Percentiles rank a stretch among this genome's conserved stretches.
Evolutionary conservation across 495 filamentous ascomycete genomes (phyloP).

Genomic region (Trichocladium uniseriatum): DNA sequence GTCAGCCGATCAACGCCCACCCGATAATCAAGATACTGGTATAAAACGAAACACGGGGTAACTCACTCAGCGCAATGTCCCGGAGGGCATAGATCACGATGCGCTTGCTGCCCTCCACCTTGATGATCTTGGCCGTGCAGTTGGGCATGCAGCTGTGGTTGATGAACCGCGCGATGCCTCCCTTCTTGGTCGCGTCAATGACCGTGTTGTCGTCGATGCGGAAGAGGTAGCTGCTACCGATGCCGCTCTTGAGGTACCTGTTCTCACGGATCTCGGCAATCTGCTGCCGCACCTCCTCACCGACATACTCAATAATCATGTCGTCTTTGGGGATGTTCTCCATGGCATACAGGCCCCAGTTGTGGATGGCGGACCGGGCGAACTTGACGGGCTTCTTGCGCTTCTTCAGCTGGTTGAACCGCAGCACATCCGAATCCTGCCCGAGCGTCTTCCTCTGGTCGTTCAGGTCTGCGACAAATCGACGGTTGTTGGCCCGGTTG

Average conservation of each 20-base stretch:
- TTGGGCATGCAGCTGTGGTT: slow-evolving; percentile 98
- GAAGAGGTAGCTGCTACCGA: slow-evolving; percentile 96
- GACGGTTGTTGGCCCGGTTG: slow-evolving; percentile 89
- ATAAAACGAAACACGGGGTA: background rate
- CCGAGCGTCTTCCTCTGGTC: slow-evolving; percentile 82
- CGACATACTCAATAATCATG: slow-evolving; percentile 99
- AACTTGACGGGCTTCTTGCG: slow-evolving; percentile 99
- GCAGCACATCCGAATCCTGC: slow-evolving; percentile 77
- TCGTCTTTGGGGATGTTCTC: slow-evolving; percentile 95
- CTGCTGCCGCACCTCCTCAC: slow-evolving; percentile 91
- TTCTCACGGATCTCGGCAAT: slow-evolving; percentile 91
- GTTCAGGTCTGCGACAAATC: slow-evolving; percentile 86
- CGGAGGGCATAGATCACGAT: slow-evolving; percentile 97
- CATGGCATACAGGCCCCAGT: slow-evolving; percentile 96
- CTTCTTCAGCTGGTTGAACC: slow-evolving; percentile 99
- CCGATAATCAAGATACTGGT: background rate
- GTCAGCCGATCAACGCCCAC: slow-evolving; percentile 35
- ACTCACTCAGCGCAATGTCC: slow-evolving; percentile 90
- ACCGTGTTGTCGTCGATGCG: slow-evolving; percentile 96
- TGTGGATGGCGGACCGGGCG: slow-evolving; percentile 94
- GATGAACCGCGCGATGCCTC: slow-evolving; percentile 96
- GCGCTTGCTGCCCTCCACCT: slow-evolving; percentile 95
- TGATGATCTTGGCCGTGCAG: slow-evolving; percentile 99
- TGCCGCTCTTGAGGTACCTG: slow-evolving; percentile 88
- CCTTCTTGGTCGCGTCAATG: slow-evolving; percentile 96